A percentile compares a stretch with the other conserved stretches of the same genome.
Evolutionary conservation across 176 grass and related monocot genomes (phyloP).

Genomic region (Carex cristatella): DNA sequence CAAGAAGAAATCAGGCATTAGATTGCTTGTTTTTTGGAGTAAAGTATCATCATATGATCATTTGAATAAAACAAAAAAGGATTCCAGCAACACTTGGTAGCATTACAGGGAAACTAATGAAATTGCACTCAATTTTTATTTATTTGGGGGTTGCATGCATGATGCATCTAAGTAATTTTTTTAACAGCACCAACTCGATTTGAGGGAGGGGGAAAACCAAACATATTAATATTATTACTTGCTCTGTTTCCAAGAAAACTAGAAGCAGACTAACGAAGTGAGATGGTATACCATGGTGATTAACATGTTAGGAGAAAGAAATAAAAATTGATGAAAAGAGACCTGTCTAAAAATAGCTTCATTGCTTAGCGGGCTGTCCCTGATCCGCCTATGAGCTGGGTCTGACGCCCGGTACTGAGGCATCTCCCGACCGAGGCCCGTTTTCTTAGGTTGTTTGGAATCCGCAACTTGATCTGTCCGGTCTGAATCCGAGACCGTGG

Average conservation of each 20-base stretch:
- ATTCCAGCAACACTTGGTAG: background rate
- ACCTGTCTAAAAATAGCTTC: slow-evolving; percentile 93
- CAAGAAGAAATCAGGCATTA: background rate
- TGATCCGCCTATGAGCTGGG: slow-evolving; percentile 65
- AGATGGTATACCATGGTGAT: background rate
- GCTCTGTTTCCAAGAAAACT: background rate
- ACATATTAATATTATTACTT: background rate
- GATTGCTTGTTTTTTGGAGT: background rate
- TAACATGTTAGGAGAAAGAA: background rate
- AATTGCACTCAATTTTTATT: background rate
- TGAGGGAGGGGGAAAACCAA: background rate
- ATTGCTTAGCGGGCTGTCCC: slow-evolving; percentile 89
- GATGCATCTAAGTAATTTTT: background rate
- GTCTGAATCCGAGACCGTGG: slow-evolving; percentile 12
- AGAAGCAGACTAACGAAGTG: background rate
- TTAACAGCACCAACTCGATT: background rate
- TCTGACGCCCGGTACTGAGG: slow-evolving; percentile 54
- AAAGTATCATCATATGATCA: background rate
- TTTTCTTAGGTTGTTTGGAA: background rate
- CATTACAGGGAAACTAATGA: background rate
- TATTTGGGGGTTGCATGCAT: background rate
- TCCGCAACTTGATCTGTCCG: slow-evolving; percentile 13
- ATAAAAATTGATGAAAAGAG: background rate
- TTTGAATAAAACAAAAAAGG: background rate
- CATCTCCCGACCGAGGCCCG: background rate